phyloP scores from a whole-genome alignment of 1,139 yeast species.

The Suhomyces taliae region DNA sequence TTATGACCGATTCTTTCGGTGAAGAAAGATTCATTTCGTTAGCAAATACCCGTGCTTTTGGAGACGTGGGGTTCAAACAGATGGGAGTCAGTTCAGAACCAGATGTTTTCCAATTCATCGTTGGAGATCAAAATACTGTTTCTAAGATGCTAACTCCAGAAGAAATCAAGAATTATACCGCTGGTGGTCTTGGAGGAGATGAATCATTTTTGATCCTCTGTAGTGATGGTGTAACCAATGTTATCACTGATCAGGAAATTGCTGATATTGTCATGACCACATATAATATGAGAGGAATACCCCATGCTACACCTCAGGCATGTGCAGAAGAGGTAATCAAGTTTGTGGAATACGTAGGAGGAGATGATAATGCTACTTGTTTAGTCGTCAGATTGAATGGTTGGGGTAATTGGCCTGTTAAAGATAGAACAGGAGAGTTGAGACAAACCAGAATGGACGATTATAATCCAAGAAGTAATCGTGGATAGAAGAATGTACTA shows the following conservation, averaged over 20 bases:
- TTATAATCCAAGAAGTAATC: conserved; percentile 32
- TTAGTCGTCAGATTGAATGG: conserved; percentile 75
- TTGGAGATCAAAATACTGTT: conserved; percentile 52
- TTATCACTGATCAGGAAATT: conserved; percentile 84
- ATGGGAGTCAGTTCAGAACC: conserved; percentile 94
- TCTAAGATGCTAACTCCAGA: conserved; percentile 32
- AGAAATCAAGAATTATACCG: conserved; percentile 41
- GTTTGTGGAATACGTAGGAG: conserved; percentile 84
- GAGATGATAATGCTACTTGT: conserved; percentile 94
- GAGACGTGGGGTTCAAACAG: conserved; percentile 77
- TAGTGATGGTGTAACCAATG: conserved; percentile 84
- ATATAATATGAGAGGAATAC: conserved; percentile 64
- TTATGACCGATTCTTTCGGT: conserved; percentile 90
- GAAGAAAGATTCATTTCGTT: conserved; percentile 80
- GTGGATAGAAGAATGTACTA: background rate
- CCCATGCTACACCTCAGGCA: conserved; percentile 76
- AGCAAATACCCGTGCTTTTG: conserved; percentile 93
- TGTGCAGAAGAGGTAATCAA: conserved; percentile 84
- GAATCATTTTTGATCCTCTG: conserved; percentile 78
- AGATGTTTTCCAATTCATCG: conserved; percentile 65
- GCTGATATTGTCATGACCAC: conserved; percentile 81
- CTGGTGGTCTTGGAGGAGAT: conserved; percentile 68
- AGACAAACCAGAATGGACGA: conserved; percentile 73
- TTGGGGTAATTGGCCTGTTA: conserved; percentile 91
- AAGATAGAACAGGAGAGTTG: conserved; percentile 78